phyloP scores from a whole-genome alignment of 2,329 filamentous ascomycete genomes.

The Trichoderma atroviride region DNA sequence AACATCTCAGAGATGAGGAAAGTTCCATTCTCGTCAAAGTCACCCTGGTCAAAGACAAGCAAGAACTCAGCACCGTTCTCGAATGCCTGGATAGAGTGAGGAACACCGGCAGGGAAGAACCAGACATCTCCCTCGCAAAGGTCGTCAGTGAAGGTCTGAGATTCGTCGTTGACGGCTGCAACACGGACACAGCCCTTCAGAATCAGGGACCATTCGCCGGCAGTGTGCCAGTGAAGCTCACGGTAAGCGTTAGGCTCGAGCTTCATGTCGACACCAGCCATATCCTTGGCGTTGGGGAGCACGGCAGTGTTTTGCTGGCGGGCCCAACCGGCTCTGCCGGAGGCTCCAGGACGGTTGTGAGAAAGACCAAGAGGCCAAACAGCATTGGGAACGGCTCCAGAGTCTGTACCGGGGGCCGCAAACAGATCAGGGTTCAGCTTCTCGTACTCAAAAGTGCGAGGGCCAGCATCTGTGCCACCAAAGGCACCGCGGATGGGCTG shows the following conservation, averaged over 20 bases:
- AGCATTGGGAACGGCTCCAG: conserved; percentile 49
- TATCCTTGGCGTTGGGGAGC: conserved; percentile 52
- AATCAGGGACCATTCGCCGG: conserved; percentile 55
- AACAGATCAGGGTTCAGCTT: conserved; percentile 57
- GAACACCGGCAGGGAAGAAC: conserved; percentile 55
- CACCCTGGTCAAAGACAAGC: conserved; percentile 61
- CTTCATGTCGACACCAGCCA: conserved; percentile 64
- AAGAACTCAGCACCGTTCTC: conserved; percentile 60
- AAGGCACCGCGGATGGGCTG: conserved; percentile 57
- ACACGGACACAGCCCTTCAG: conserved; percentile 57
- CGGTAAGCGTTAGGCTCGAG: conserved; percentile 60
- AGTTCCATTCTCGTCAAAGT: conserved; percentile 61
- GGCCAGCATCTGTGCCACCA: conserved; percentile 56
- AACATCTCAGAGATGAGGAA: conserved; percentile 60
- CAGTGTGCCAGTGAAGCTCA: conserved; percentile 65
- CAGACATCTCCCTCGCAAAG: conserved; percentile 52
- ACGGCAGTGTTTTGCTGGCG: conserved; percentile 56
- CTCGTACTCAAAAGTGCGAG: conserved; percentile 53
- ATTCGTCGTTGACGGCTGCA: conserved; percentile 55
- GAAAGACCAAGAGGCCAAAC: conserved; percentile 59
- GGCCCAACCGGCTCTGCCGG: conserved; percentile 54
- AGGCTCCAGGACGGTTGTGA: conserved; percentile 50
- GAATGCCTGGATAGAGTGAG: conserved; percentile 58
- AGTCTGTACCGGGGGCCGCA: conserved; percentile 57
- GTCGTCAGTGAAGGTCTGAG: conserved; percentile 45